Evolutionary conservation across 768 basidiomycete species (phyloP).

Genomic region (Podaxis carcinomalis): DNA sequence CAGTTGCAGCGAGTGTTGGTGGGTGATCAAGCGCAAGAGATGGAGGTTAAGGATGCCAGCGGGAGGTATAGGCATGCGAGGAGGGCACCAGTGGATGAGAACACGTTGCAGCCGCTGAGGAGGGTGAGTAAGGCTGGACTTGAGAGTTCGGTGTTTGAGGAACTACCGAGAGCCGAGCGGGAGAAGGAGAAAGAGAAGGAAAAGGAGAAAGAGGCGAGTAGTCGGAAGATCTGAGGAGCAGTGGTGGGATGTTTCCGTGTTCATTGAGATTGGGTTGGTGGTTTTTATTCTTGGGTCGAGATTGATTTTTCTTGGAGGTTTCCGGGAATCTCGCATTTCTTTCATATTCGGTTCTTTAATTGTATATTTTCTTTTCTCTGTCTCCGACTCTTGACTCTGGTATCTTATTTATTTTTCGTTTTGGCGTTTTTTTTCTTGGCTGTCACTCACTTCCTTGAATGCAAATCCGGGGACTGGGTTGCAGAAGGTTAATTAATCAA

Average conservation of each 20-base stretch:
- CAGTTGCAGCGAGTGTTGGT: conserved; percentile 34
- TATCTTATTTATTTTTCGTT: neutral
- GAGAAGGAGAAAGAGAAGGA: conserved; percentile 2
- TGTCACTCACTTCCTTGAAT: neutral
- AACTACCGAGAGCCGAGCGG: conserved; percentile 6
- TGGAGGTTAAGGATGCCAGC: conserved; percentile 82
- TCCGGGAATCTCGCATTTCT: neutral
- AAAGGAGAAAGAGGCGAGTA: neutral
- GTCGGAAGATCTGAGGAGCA: neutral
- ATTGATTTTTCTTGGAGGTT: neutral
- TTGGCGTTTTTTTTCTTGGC: neutral
- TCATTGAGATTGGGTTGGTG: neutral
- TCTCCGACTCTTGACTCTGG: neutral
- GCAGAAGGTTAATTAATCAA: neutral
- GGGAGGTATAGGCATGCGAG: conserved; percentile 88
- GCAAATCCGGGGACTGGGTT: neutral
- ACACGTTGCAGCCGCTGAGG: conserved; percentile 83
- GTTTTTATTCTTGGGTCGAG: neutral
- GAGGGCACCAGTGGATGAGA: conserved; percentile 83
- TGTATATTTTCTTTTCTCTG: neutral
- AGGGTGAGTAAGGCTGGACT: conserved; percentile 92
- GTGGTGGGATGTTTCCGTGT: neutral
- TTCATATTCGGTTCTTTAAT: neutral
- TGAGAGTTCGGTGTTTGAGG: conserved; percentile 53
- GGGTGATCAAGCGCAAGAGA: conserved; percentile 73